Percentiles rank a stretch among this genome's conserved stretches.
phyloP scores from a whole-genome alignment of 1,284 basidiomycete genomes.

The Cerrena zonata region DNA sequence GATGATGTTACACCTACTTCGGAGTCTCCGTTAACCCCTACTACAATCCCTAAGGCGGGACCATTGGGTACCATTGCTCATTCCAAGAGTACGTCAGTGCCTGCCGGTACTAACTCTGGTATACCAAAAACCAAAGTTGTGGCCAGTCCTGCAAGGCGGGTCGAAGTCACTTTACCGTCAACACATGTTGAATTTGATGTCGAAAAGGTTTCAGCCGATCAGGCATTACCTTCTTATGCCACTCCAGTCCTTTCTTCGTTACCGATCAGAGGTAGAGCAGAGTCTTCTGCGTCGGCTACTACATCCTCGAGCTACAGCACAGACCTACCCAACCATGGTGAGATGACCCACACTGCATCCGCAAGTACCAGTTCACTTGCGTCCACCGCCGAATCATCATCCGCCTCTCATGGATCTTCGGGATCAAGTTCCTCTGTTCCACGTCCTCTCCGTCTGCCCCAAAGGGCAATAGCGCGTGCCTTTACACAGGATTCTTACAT shows the following conservation, averaged over 20 bases:
- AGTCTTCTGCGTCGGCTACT: conserved; percentile 1
- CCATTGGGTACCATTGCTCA: conserved; percentile 4
- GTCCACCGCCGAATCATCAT: conserved; percentile 8
- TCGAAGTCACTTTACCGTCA: not conserved
- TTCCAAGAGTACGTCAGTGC: not conserved
- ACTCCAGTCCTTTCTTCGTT: not conserved
- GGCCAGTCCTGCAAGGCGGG: not conserved
- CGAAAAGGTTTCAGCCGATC: too few species aligned
- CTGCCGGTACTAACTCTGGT: conserved; percentile 3
- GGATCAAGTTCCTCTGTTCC: conserved; percentile 10
- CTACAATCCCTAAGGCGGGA: conserved; percentile 1
- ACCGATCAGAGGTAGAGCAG: not conserved
- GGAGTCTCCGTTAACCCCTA: not conserved
- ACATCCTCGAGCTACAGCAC: not conserved
- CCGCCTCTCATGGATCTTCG: conserved; percentile 10
- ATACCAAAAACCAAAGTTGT: not conserved
- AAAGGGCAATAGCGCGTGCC: conserved; percentile 7
- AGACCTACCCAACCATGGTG: not conserved
- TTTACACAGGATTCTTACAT: conserved; percentile 9
- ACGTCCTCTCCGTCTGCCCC: conserved; percentile 13
- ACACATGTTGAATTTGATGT: not conserved
- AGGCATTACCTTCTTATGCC: not conserved
- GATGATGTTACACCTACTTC: not conserved
- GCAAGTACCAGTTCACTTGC: conserved; percentile 7
- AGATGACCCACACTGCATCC: not conserved